These are phyloP conservation scores for Cicer judaicum DNA, from an alignment of 306 rosid species.

Conservation along the genomic window DNA sequence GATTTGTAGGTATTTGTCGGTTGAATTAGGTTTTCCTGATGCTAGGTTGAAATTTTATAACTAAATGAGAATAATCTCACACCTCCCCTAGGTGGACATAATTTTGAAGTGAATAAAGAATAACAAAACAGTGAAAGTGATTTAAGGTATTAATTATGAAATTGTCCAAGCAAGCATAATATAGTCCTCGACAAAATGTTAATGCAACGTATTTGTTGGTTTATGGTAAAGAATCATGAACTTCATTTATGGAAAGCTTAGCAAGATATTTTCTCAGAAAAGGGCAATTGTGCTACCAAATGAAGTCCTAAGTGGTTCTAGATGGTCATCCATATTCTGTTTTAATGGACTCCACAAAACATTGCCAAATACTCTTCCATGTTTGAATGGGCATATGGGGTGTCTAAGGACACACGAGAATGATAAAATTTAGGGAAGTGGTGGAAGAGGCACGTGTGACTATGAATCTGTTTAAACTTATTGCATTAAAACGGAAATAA, in stretches of 20 bases:
- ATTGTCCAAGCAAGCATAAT: no score
- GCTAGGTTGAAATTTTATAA: no score
- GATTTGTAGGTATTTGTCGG: no score
- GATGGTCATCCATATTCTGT: slow-evolving; percentile 1
- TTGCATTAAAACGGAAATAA: not conserved
- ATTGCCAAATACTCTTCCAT: not conserved
- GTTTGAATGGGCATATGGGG: not conserved
- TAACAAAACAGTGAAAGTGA: no score
- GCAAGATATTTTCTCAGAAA: not conserved
- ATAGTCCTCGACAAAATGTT: no score
- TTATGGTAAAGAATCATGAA: not conserved
- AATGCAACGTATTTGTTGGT: not conserved
- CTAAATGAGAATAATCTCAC: not conserved
- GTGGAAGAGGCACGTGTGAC: slow-evolving; percentile 1
- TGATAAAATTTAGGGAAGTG: not conserved
- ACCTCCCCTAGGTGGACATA: no score
- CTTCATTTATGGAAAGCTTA: not conserved
- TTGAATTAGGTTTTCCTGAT: no score
- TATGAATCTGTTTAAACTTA: not conserved
- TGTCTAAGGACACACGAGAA: not conserved
- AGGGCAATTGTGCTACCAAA: slow-evolving; percentile 4
- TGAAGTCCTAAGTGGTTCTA: not conserved
- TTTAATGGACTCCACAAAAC: not conserved
- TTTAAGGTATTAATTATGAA: no score
- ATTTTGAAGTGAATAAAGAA: no score